Evolutionary conservation across 2,329 filamentous ascomycete genomes (phyloP).

Genomic region (Clonostachys solani): DNA sequence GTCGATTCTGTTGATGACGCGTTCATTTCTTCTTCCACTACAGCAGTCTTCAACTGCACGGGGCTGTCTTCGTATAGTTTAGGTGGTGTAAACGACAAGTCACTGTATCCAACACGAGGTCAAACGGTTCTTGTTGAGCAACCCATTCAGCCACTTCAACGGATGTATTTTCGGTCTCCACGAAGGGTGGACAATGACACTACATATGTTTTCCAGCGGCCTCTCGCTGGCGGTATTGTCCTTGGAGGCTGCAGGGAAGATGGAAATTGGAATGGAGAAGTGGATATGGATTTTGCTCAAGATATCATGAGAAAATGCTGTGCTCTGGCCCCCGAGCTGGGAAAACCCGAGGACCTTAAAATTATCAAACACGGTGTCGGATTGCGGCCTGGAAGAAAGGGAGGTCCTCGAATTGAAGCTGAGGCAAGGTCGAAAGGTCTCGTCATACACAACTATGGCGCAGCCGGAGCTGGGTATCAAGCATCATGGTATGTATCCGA

Average conservation of each 20-base stretch:
- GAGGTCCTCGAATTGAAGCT: slow-evolving; percentile 21
- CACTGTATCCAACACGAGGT: slow-evolving; percentile 61
- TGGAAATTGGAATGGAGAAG: slow-evolving; percentile 20
- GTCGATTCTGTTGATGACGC: slow-evolving; percentile 63
- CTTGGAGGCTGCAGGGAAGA: slow-evolving; percentile 25
- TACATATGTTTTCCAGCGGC: slow-evolving; percentile 37
- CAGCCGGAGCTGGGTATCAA: slow-evolving; percentile 17
- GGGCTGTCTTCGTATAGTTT: slow-evolving; percentile 67
- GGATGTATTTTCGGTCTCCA: slow-evolving; percentile 36
- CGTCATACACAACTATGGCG: slow-evolving; percentile 20
- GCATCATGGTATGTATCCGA: slow-evolving; percentile 12
- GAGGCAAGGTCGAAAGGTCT: slow-evolving; percentile 11
- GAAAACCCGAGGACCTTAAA: slow-evolving; percentile 22
- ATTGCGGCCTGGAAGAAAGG: slow-evolving; percentile 16
- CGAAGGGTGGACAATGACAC: slow-evolving; percentile 33
- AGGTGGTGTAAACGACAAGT: slow-evolving; percentile 69
- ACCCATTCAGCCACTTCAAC: slow-evolving; percentile 25
- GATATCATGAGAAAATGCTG: slow-evolving; percentile 25
- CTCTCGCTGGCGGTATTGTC: slow-evolving; percentile 23
- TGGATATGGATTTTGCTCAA: slow-evolving; percentile 19
- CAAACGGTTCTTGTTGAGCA: slow-evolving; percentile 26
- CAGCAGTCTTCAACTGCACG: slow-evolving; percentile 67
- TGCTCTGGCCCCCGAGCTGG: slow-evolving; percentile 23
- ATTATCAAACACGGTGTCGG: slow-evolving; percentile 24
- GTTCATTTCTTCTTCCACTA: slow-evolving; percentile 45